Conservation (phyloP, 2,329 filamentous ascomycete genomes). For the Aureobasidium subglaciale region DNA sequence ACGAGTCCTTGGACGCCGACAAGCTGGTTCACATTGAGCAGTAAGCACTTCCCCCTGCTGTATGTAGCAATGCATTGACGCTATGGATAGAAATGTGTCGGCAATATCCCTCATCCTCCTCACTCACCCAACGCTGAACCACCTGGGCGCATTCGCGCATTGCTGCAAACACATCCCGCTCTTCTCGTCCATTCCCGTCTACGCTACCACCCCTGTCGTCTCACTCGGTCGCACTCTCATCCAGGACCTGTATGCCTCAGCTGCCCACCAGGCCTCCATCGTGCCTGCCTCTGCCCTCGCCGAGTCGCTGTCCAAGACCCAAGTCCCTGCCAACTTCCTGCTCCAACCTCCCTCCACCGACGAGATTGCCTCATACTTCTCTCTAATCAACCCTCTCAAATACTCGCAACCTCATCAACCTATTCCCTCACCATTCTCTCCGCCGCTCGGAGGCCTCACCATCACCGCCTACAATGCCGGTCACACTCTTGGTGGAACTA, state of each 20-base stretch:
- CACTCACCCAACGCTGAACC: slow-evolving; percentile 85
- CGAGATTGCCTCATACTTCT: slow-evolving; percentile 89
- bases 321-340: slow-evolving; percentile 44
- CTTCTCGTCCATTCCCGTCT: slow-evolving; percentile 87
- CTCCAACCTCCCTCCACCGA: slow-evolving; percentile 68
- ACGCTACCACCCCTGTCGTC: slow-evolving; percentile 89
- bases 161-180: slow-evolving; percentile 94
- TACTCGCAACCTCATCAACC: slow-evolving; percentile 96
- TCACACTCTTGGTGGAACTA: slow-evolving; percentile 90
- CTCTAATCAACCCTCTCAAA: slow-evolving; percentile 82
- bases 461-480: slow-evolving; percentile 96
- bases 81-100: slow-evolving; percentile 64
- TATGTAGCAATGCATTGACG: background rate
- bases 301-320: slow-evolving; percentile 53
- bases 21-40: slow-evolving; percentile 86
- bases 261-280: slow-evolving; percentile 77
- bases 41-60: slow-evolving; percentile 39
- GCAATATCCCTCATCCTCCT: slow-evolving; percentile 89
- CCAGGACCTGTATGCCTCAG: slow-evolving; percentile 87
- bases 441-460: slow-evolving; percentile 81
- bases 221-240: slow-evolving; percentile 83
- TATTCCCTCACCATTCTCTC: slow-evolving; percentile 76
- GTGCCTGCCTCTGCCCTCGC: slow-evolving; percentile 68
- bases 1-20: slow-evolving; percentile 76
- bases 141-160: slow-evolving; percentile 89